Base-by-base conservation (phyloP, 2,329 filamentous ascomycete genomes). In the Aspergillus luchuensis region DNA sequence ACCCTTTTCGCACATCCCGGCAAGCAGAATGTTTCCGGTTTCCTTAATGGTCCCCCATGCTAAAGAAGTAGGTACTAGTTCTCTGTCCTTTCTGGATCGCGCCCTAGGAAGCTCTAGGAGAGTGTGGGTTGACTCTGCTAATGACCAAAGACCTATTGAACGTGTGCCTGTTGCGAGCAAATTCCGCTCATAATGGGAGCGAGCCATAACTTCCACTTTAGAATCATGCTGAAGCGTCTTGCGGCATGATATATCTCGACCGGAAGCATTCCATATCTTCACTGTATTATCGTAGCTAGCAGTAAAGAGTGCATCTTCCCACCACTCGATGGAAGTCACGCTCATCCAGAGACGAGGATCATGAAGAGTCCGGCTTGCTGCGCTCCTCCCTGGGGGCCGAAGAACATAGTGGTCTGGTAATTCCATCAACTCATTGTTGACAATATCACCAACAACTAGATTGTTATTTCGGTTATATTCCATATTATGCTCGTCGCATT, bases 391-490 rank as follows among this genome's bases (percentile, higher is more conserved):
- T 15, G 67, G 67, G n/a, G 78, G 72, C 3, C 82, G 78, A 17
- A 72, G 66, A 3, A 81, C 70, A 38, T 77, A 78, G 66, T 88
- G 86, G 53, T 84, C 80, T 1, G 82, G 79, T 0, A 88, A 69
- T 63, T 87, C 85, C 56, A 78, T 73, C 7, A 88, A 68, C 1
- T 66, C 67, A 19, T 77, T 79, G 1, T 67, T 65, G 1, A 68
- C 63, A 3, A 80, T 63, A 61, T 84, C 75, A 1, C 86, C 86
- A 38, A 85, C 69, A 1, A 88, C 67, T 1, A 88, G 73, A 64
- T 88, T 88, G 60, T 85, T 83, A 0, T 79, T 76, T 41, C 82
- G 75, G 60, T 88, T 88, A 67, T 88, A 88, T 43, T 85, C 81
- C 80, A 85, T 84, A n/a, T 81, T 84, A 49, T 80, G 74, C 3